A percentile compares a stretch with the other conserved stretches of the same genome.
Evolutionary conservation across 805 yeast genomes (phyloP).

Genomic region (Pichia gijzeniarum): DNA sequence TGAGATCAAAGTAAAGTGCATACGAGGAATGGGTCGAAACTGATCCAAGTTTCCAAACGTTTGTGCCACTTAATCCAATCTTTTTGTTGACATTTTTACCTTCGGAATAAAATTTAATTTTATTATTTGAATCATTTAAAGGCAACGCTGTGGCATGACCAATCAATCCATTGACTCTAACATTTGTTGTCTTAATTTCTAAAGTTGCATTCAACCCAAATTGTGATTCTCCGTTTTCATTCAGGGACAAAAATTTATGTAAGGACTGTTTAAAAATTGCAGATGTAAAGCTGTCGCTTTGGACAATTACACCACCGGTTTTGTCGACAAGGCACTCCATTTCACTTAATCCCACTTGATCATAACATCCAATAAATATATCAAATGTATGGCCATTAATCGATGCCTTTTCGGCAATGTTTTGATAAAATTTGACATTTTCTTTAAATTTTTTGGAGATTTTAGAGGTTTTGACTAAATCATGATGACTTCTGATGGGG

Average conservation of each 20-base stretch:
- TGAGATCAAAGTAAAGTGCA: slow-evolving; percentile 50
- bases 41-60: slow-evolving; percentile 54
- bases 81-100: slow-evolving; percentile 19
- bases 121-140: neutral
- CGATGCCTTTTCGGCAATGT: slow-evolving; percentile 42
- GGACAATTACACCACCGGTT: slow-evolving; percentile 59
- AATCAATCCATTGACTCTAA: slow-evolving; percentile 51
- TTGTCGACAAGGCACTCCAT: slow-evolving; percentile 52
- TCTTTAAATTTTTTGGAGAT: slow-evolving; percentile 36
- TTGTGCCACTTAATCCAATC: slow-evolving; percentile 47
- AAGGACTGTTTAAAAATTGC: slow-evolving; percentile 65
- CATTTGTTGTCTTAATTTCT: slow-evolving; percentile 48
- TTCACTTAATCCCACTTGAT: slow-evolving; percentile 61
- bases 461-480: slow-evolving; percentile 39
- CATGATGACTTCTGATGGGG: slow-evolving; percentile 63
- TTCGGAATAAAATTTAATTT: slow-evolving; percentile 2
- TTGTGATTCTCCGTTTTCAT: slow-evolving; percentile 33
- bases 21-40: slow-evolving; percentile 53
- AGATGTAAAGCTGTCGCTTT: slow-evolving; percentile 60
- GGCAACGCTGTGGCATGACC: slow-evolving; percentile 53
- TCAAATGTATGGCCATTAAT: slow-evolving; percentile 49
- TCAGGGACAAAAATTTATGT: slow-evolving; percentile 38
- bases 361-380: slow-evolving; percentile 59
- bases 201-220: slow-evolving; percentile 56
- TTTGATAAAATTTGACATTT: slow-evolving; percentile 42